phyloP scores from a whole-genome alignment of 352 stramenopile genomes.

The Bremia lactucae region DNA sequence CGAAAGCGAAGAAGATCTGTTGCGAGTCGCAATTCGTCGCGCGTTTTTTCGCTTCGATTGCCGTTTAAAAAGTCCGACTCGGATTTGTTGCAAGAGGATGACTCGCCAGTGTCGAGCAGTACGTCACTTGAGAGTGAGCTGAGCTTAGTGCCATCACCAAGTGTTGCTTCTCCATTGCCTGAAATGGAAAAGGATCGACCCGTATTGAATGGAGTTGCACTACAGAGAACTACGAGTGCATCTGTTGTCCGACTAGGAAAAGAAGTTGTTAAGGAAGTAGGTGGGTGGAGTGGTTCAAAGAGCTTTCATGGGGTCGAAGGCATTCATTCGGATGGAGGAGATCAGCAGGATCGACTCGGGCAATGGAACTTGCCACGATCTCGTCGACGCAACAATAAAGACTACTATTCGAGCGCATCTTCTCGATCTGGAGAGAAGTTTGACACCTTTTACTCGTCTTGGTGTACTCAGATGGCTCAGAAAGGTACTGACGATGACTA shows the following conservation, averaged over 20 bases:
- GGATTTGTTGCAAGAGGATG: slow-evolving; percentile 7
- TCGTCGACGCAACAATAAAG: slow-evolving; percentile 31
- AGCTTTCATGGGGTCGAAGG: slow-evolving; percentile 23
- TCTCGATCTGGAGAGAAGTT: slow-evolving; percentile 39
- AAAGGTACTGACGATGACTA: slow-evolving; percentile 20
- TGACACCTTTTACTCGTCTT: slow-evolving; percentile 65
- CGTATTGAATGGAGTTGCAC: too few species aligned
- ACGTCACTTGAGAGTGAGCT: slow-evolving; percentile 18
- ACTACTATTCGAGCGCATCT: slow-evolving; percentile 27
- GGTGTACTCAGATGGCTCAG: slow-evolving; percentile 51
- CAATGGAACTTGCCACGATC: slow-evolving; percentile 63
- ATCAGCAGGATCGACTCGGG: slow-evolving; percentile 51
- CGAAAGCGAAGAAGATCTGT: slow-evolving; percentile 20
- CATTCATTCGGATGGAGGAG: slow-evolving; percentile 24
- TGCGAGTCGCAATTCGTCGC: slow-evolving; percentile 16
- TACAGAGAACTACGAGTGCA: too few species aligned
- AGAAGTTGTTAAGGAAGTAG: slow-evolving; percentile 34
- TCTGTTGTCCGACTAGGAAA: slow-evolving; percentile 6
- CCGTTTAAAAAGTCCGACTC: slow-evolving; percentile 35
- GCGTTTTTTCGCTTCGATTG: slow-evolving; percentile 37
- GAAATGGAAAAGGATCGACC: slow-evolving; percentile 23
- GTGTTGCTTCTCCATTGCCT: slow-evolving; percentile 10
- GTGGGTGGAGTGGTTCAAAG: slow-evolving; percentile 8
- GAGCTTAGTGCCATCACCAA: slow-evolving; percentile 17
- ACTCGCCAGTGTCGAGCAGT: slow-evolving; percentile 17